A percentile compares a stretch with the other conserved stretches of the same genome.
Conservation (phyloP, 768 basidiomycete species). For the Russula brevipes region DNA sequence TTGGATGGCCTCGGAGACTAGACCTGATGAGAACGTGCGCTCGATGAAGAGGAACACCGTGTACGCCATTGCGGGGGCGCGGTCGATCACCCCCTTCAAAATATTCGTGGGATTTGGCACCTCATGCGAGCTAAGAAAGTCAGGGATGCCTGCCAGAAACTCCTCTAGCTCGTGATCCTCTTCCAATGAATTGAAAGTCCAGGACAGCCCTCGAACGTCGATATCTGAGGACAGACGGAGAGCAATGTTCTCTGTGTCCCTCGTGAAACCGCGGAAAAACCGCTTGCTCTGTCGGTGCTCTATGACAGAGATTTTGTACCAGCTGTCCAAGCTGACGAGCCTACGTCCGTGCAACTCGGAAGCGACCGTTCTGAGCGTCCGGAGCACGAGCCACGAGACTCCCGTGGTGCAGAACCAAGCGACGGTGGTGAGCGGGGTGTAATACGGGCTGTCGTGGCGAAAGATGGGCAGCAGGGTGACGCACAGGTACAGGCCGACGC, state of each 20-base stretch:
- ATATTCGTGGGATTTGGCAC: background rate
- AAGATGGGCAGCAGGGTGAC: conserved; percentile 21
- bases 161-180: conserved; percentile 22
- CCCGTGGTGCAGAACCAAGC: conserved; percentile 18
- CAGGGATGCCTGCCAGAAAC: conserved; percentile 18
- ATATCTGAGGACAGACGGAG: conserved; percentile 8
- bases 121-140: conserved; percentile 18
- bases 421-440: conserved; percentile 24
- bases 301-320: conserved; percentile 15
- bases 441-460: conserved; percentile 25
- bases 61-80: conserved; percentile 16
- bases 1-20: conserved; percentile 13
- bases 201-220: conserved; percentile 16
- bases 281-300: conserved; percentile 14
- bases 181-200: conserved; percentile 19
- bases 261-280: conserved; percentile 16
- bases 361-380: conserved; percentile 3
- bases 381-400: conserved; percentile 11
- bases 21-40: conserved; percentile 16
- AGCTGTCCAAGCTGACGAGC: conserved; percentile 16
- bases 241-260: conserved; percentile 12
- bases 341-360: conserved; percentile 16
- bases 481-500: conserved; percentile 13
- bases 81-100: conserved; percentile 1
- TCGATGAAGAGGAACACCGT: conserved; percentile 17